A percentile compares a stretch with the other conserved stretches of the same genome.
Evolutionary conservation across 371 early-diverging fungal genomes (phyloP).

Genomic region (Lichtheimia corymbifera): DNA sequence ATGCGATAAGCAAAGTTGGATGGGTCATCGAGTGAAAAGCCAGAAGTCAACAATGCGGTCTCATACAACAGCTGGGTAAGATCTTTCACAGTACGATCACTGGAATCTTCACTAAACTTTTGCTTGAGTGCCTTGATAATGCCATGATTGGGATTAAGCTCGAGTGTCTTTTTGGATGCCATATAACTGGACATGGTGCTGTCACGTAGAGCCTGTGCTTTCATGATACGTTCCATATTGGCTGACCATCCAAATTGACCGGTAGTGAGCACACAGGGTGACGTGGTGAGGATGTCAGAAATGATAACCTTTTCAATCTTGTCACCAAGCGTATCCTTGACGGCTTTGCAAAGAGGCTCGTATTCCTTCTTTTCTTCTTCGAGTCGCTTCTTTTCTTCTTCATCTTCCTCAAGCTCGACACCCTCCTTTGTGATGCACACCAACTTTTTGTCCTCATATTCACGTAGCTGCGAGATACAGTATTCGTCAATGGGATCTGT

Average conservation of each 20-base stretch:
- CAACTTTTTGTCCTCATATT: constrained; percentile 98
- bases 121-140: constrained; percentile 91
- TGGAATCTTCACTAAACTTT: constrained; percentile 88
- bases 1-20: constrained; percentile 91
- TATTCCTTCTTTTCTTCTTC: constrained; percentile 86
- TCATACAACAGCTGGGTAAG: constrained; percentile 92
- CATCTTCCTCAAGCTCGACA: constrained; percentile 96
- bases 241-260: constrained; percentile 98
- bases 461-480: constrained; percentile 95
- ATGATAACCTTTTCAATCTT: constrained; percentile 97
- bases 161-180: constrained; percentile 98
- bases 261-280: constrained; percentile 97
- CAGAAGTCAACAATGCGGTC: constrained; percentile 92
- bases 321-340: constrained; percentile 94
- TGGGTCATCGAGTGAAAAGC: constrained; percentile 96
- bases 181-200: constrained; percentile 94
- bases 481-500: constrained; percentile 97
- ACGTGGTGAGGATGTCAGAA: constrained; percentile 91
- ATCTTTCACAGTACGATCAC: constrained; percentile 97
- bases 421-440: constrained; percentile 98
- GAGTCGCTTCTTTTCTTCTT: constrained; percentile 88
- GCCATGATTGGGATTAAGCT: constrained; percentile 94
- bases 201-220: constrained; percentile 98
- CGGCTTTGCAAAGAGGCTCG: constrained; percentile 80
- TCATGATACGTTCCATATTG: constrained; percentile 99